Base-by-base conservation (phyloP, 306 rosid genomes). In the peach (Prunus persica) region DNA sequence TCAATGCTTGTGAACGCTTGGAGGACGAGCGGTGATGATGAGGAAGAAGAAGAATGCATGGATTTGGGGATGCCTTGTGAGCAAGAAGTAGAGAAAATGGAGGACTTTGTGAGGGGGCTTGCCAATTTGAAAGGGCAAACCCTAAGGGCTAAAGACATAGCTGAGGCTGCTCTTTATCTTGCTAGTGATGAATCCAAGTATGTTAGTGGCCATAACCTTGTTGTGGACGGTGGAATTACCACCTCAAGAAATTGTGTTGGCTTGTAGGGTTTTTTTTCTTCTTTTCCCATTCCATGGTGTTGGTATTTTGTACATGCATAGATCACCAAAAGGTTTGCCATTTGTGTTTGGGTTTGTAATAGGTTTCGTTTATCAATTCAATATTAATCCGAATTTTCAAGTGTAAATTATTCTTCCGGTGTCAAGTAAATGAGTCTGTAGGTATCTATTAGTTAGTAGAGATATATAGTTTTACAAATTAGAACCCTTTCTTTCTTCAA, bases 121-220 rank as follows among this genome's bases (percentile, higher is more conserved):
- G 96, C 84, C 8, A 91, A 87, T 57, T 83, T 94, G 69, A 87
- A 84, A 83, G 98, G 98, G 8, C 50, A 87, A 47, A 90, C 93
- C 10, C 76, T 94, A 45, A 94, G 79, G 81, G 72, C 90, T 6
- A 84, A 84, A 56, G 98, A 91, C 69, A 82, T 94, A 24, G 97
- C 98, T 6, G 96, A 94, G 82, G 98, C 98, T 15, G 98, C 92
- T 20, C 93, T 94, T 24, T 94, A 86, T 82, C 96, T 94, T 65
- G 98, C 97, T 24, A 84, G 94, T 72, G 98, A 91, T n/a, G 98
- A 94, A 67, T 91, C 98, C 1, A 94, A 76, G 72, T 94, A 94
- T 80, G 87, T 94, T 56, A 94, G 97, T 77, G 98, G 98, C 10
- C 98, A 94, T 74, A 94, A 94, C 43, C 90, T 94, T 32, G 98